Conservation (phyloP, 2,329 filamentous ascomycete species). For the Alternaria sp. region DNA sequence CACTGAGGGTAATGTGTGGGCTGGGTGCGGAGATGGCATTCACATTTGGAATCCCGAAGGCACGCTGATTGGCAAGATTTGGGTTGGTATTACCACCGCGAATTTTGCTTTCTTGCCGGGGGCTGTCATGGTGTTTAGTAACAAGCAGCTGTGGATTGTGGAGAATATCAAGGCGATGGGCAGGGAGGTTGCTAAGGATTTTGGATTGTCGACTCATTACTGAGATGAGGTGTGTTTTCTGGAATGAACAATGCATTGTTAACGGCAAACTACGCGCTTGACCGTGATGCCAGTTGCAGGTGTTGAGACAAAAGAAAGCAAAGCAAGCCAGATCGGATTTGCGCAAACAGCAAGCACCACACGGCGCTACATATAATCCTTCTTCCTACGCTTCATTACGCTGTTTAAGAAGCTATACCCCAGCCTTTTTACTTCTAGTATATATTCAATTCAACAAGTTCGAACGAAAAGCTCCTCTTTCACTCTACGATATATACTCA, state of each 20-base stretch:
- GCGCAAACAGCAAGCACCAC: not conserved
- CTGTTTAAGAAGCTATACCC: not conserved
- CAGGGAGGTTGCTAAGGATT: slow-evolving; percentile 45
- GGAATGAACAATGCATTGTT: too few relatives aligned
- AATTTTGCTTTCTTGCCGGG: slow-evolving; percentile 48
- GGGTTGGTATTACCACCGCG: slow-evolving; percentile 51
- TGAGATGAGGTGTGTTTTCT: not conserved
- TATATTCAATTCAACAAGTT: not conserved
- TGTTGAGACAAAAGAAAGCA: accelerated
- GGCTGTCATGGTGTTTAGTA: slow-evolving; percentile 43
- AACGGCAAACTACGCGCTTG: not conserved
- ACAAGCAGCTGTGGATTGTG: slow-evolving; percentile 46
- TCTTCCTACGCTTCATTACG: not conserved
- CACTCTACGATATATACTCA: not conserved
- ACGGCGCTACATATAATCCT: not conserved
- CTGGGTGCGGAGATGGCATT: slow-evolving; percentile 61
- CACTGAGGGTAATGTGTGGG: slow-evolving; percentile 61
- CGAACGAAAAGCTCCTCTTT: not conserved
- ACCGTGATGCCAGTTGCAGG: not conserved
- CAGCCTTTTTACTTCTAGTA: not conserved
- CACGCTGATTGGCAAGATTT: slow-evolving; percentile 63
- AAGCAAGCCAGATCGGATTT: not conserved
- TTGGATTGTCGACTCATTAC: slow-evolving; percentile 20
- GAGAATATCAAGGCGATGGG: slow-evolving; percentile 42
- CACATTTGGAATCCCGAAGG: slow-evolving; percentile 61